phyloP scores from a whole-genome alignment of 1,139 yeast genomes.

The Arxiozyma heterogenica region DNA sequence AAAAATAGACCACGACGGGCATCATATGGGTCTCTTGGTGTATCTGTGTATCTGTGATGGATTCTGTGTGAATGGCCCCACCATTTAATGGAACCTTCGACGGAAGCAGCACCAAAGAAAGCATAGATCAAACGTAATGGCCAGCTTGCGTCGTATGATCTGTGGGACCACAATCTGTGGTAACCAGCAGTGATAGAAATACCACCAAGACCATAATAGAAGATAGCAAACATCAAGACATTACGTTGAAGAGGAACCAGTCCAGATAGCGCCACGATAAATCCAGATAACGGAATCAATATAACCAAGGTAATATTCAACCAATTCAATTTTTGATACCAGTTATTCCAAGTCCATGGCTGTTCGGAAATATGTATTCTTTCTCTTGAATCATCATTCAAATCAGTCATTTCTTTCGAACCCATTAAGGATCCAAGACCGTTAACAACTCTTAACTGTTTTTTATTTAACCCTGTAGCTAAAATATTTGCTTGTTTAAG shows the following conservation, averaged over 20 bases:
- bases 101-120: constrained; percentile 86
- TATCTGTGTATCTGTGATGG: constrained; percentile 96
- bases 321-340: constrained; percentile 91
- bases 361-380: constrained; percentile 76
- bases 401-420: constrained; percentile 57
- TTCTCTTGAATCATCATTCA: constrained; percentile 32
- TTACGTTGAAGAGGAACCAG: constrained; percentile 50
- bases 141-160: constrained; percentile 66
- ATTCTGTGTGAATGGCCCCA: constrained; percentile 97
- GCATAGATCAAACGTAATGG: constrained; percentile 71
- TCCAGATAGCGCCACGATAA: constrained; percentile 39
- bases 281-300: constrained; percentile 59
- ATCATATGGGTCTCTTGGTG: constrained; percentile 93
- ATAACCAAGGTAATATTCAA: constrained; percentile 73
- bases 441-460: constrained; percentile 60
- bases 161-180: constrained; percentile 83
- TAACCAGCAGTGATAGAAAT: constrained; percentile 93
- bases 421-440: constrained; percentile 78
- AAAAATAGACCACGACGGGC: constrained; percentile 94
- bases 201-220: constrained; percentile 66
- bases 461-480: constrained; percentile 80
- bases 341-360: constrained; percentile 79
- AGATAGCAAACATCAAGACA: constrained; percentile 52
- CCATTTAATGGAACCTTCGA: constrained; percentile 97
- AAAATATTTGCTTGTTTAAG: constrained; percentile 70